These are phyloP conservation scores for Barbatosphaeria neglecta DNA, from an alignment of 495 filamentous ascomycete genomes.

Conservation along the genomic window DNA sequence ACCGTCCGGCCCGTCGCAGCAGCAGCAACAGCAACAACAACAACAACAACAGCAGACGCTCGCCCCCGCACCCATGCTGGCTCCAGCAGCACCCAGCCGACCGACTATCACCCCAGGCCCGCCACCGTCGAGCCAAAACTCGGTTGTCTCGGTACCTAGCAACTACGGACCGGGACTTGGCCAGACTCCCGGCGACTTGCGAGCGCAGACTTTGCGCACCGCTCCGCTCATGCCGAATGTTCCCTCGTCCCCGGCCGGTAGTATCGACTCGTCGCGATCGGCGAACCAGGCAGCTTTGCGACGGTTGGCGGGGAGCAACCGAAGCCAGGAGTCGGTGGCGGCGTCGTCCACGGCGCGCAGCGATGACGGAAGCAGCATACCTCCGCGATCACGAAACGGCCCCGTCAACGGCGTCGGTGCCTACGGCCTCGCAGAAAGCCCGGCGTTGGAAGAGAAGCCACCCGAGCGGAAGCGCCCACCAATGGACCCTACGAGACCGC, in stretches of 20 bases:
- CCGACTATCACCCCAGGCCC: conserved; percentile 16
- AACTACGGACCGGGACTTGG: background rate
- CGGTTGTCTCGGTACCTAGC: background rate
- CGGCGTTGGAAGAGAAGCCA: conserved; percentile 26
- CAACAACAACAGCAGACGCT: background rate
- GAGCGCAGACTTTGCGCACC: conserved; percentile 11
- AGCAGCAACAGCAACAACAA: background rate
- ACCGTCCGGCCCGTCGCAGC: conserved; percentile 6
- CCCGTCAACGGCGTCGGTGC: conserved; percentile 20
- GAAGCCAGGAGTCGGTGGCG: conserved; percentile 45
- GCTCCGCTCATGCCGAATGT: conserved; percentile 20
- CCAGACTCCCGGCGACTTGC: background rate
- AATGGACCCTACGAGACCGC: conserved; percentile 36
- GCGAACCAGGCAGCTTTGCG: conserved; percentile 32
- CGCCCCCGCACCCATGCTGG: too few species aligned
- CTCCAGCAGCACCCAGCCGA: conserved; percentile 15
- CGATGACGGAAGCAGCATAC: conserved; percentile 34
- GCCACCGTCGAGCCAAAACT: conserved; percentile 2
- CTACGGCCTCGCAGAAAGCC: conserved; percentile 9
- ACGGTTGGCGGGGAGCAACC: conserved; percentile 35
- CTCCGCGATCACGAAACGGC: conserved; percentile 38
- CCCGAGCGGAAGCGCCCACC: conserved; percentile 42
- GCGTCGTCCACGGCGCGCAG: conserved; percentile 30
- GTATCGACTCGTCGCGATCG: conserved; percentile 32
- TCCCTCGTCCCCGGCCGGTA: conserved; percentile 29